These are phyloP conservation scores for Spizellomyces punctatus DNA, from an alignment of 192 early-diverging fungal species.

Conservation along the genomic window DNA sequence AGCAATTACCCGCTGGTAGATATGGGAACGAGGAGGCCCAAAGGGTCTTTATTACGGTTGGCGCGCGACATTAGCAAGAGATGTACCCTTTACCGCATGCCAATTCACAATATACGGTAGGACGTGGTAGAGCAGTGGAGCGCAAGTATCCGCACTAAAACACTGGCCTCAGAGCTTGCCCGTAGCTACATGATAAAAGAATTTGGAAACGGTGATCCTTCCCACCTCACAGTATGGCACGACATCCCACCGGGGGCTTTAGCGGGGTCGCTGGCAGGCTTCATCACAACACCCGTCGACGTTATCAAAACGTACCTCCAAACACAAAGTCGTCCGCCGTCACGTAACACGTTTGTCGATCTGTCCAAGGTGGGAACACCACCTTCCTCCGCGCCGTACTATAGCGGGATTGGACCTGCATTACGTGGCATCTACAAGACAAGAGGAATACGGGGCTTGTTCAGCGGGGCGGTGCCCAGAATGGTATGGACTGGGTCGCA, in stretches of 20 bases:
- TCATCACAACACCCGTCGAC: constrained; percentile 45
- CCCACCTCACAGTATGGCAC: constrained; percentile 1
- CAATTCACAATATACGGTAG: constrained; percentile 48
- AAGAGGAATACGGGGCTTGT: constrained; percentile 63
- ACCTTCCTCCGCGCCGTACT: constrained; percentile 21
- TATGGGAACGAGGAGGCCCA: constrained; percentile 16
- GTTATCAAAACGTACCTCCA: constrained; percentile 47
- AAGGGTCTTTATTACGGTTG: constrained; percentile 43
- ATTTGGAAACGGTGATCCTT: background rate
- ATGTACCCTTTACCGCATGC: constrained; percentile 46
- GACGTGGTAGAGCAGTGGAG: too few species aligned
- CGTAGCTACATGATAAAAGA: background rate
- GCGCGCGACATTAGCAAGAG: constrained; percentile 41
- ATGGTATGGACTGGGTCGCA: constrained; percentile 82
- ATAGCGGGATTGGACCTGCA: constrained; percentile 28
- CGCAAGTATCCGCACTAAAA: too few species aligned
- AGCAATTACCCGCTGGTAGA: background rate
- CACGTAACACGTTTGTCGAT: background rate
- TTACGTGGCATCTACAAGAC: constrained; percentile 33
- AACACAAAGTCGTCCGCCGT: constrained; percentile 30
- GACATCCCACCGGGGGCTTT: constrained; percentile 32
- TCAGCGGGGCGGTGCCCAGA: constrained; percentile 76
- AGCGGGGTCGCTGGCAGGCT: constrained; percentile 38
- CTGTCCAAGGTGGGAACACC: background rate
- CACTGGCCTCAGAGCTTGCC: background rate